Evolutionary conservation across 1,284 basidiomycete genomes (phyloP), one percentile per base, ranked within the genome.

Genomic region (Stereum hirsutum): DNA sequence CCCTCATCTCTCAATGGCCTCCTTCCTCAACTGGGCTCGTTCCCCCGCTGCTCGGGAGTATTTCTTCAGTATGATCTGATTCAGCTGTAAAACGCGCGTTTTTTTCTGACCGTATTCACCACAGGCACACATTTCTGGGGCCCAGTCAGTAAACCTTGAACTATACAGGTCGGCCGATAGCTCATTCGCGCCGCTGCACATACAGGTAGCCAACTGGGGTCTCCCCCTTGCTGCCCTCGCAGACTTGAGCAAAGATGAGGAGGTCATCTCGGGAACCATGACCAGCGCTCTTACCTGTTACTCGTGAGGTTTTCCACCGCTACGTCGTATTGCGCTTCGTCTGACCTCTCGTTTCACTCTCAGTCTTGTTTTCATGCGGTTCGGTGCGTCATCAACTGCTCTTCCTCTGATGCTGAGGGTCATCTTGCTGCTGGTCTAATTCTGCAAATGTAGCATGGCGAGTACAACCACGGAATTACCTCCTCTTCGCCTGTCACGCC

Each of bases 101-200:
- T 36, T 35, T 38, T 32, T 19, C 17, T 42, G 43, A 11, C 44
- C 48, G 37, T n/a, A 38, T 26, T 34, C 14, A 20, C 20, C 11
- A 15, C 44, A 94, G 90, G 90, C 60, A 95, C 91, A 48, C 91
- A 95, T 64, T 95, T 95, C 72, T 95, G 91, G 90, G 91, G 91
- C 55, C 89, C 89, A 49, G 90, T 93, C 49, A 60, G 88, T 79
- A 20, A 47, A 43, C 23, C 38, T 44, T 48, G 17, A 41, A 26
- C 44, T 39, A 41, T 44, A 2, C 33, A 39, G 15, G 36, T 33
- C 37, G 30, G 35, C 33, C 43, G 28, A 20, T 23, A 36, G 38
- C 48, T 50, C 42, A 51, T 44, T 45, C n/a, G 17, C 40, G 41
- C 15, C 35, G 23, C 17, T 26, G n/a, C n/a, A 19, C 38, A 30